Evolutionary conservation across 176 grass and related monocot species (phyloP).

Genomic region (Bolboschoenus planiculmis): DNA sequence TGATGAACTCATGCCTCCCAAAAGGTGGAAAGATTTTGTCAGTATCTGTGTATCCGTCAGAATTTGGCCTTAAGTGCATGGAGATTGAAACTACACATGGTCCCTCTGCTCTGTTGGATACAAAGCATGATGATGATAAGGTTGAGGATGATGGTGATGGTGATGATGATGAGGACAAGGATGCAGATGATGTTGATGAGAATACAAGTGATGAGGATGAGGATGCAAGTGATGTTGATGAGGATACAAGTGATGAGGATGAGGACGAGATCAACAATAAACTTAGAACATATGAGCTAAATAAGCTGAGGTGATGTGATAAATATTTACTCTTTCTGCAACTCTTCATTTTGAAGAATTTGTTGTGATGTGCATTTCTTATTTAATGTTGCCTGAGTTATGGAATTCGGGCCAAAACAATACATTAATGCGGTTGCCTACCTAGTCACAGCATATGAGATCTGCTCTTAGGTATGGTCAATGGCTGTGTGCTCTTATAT

Average conservation of each 20-base stretch:
- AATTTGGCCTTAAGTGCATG: conserved; percentile 83
- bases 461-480: background rate
- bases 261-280: conserved; percentile 47
- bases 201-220: background rate
- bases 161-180: background rate
- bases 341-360: background rate
- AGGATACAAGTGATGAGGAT: conserved; percentile 7
- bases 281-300: conserved; percentile 73
- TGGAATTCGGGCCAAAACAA: background rate
- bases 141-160: background rate
- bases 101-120: conserved; percentile 47
- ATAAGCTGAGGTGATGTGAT: conserved; percentile 54
- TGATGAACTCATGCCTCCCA: conserved; percentile 68
- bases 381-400: background rate
- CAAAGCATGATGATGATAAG: background rate
- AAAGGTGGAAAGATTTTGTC: conserved; percentile 60
- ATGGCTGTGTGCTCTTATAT: background rate
- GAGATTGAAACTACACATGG: conserved; percentile 67
- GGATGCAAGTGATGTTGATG: background rate
- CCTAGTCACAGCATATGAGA: background rate
- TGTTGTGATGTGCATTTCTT: background rate
- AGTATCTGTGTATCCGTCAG: conserved; percentile 70
- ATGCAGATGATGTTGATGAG: background rate
- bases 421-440: background rate
- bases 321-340: background rate